Conservation (phyloP, 345 rosid species). For the Acer campestre region DNA sequence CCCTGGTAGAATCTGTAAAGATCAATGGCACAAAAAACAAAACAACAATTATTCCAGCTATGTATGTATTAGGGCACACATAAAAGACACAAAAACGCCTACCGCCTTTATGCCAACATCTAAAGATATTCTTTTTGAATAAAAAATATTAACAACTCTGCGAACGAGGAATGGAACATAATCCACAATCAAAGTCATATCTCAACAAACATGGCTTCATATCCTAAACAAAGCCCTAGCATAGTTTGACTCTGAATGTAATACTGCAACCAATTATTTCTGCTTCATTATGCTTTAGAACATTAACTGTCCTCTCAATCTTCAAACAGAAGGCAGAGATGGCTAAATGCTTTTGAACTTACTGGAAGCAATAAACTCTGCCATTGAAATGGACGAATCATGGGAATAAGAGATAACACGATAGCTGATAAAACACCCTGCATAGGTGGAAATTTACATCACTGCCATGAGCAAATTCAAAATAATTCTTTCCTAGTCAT, state of each 20-base stretch:
- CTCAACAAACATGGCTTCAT: neutral
- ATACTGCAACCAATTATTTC: neutral
- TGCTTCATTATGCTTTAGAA: slow-evolving; percentile 8
- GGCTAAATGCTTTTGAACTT: slow-evolving; percentile 33
- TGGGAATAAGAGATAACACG: slow-evolving; percentile 79
- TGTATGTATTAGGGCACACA: neutral
- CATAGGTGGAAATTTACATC: slow-evolving; percentile 25
- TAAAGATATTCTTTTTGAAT: neutral
- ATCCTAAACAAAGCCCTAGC: neutral
- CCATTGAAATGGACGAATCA: slow-evolving; percentile 98
- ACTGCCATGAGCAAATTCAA: slow-evolving; percentile 16
- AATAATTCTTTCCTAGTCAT: slow-evolving; percentile 12
- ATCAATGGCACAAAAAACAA: slow-evolving; percentile 6
- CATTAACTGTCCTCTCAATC: slow-evolving; percentile 6
- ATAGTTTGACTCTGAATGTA: neutral
- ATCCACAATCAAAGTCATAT: neutral
- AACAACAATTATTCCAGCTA: neutral
- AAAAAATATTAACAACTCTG: neutral
- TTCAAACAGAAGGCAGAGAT: slow-evolving; percentile 16
- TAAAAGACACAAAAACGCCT: neutral
- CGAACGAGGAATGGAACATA: neutral
- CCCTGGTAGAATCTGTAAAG: slow-evolving; percentile 73
- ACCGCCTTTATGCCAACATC: neutral
- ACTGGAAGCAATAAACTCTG: slow-evolving; percentile 98
- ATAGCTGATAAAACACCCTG: slow-evolving; percentile 96